Conservation (phyloP, 495 filamentous ascomycete genomes). For the Lineolata rhizophorae region DNA sequence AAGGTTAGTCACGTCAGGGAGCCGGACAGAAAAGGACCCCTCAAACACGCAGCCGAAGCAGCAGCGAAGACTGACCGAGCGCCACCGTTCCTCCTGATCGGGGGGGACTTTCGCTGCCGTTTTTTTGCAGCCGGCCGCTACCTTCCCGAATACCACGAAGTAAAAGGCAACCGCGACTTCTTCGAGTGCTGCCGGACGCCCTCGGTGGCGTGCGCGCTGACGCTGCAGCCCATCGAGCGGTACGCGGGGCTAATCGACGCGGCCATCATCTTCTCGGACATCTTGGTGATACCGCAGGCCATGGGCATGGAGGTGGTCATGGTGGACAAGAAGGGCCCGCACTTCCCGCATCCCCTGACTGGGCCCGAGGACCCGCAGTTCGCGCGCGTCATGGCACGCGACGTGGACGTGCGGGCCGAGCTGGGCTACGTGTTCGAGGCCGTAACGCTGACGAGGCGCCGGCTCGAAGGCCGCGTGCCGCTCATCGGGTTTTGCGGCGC, state of each 20-base stretch:
- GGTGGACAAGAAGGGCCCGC: constrained; percentile 85
- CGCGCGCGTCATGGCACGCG: constrained; percentile 43
- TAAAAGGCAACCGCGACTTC: constrained; percentile 75
- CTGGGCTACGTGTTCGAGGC: constrained; percentile 90
- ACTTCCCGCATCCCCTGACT: constrained; percentile 68
- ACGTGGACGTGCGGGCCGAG: constrained; percentile 65
- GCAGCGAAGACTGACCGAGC: constrained; percentile 77
- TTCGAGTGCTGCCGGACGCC: constrained; percentile 90
- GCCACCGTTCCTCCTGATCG: constrained; percentile 97
- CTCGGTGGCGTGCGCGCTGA: constrained; percentile 77
- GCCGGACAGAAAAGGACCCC: too few relatives aligned
- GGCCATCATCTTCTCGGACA: constrained; percentile 97
- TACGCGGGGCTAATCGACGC: constrained; percentile 82
- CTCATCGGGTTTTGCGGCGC: constrained; percentile 95
- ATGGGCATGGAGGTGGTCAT: constrained; percentile 96
- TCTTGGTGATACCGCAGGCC: constrained; percentile 90
- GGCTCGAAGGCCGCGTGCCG: constrained; percentile 70
- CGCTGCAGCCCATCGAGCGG: constrained; percentile 81
- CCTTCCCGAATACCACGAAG: constrained; percentile 91
- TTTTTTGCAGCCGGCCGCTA: constrained; percentile 61
- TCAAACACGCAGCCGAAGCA: too few relatives aligned
- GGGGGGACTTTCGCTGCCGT: constrained; percentile 27
- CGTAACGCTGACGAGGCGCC: constrained; percentile 74
- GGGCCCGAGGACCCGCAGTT: constrained; percentile 66
- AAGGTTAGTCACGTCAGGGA: too few relatives aligned